Base-by-base conservation (phyloP, 768 basidiomycete genomes). In the Tulasnella sp. region DNA sequence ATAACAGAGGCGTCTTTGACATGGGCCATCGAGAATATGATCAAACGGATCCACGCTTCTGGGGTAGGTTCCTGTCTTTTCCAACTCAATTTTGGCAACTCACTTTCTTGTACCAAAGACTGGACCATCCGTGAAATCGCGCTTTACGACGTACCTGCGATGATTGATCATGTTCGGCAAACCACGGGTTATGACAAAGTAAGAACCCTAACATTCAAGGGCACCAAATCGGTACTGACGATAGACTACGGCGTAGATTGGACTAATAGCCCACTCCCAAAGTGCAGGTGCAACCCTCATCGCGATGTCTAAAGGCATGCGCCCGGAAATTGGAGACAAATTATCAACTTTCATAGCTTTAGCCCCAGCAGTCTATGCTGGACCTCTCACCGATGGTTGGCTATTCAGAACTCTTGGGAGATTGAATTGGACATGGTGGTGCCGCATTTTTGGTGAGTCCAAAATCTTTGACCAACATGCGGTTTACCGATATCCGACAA, bases 191-290 rank as follows among this genome's bases (percentile, higher is more conserved):
- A 70, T 56, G 66, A 68, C 44, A 71, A 72, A 64, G 62, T 64
- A 8, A 13, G 47, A 8, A 16, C 19, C n/a, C 31, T 5, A 27
- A 31, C 13, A 22, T 6, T 28, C 16, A 12, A 27, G 7, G 5
- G 32, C 12, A 58, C n/a, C 13, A 5, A 7, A 39, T 32, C 5
- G 8, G 37, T 27, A 3, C 19, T 16, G 20, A 35, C 35, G 9
- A 34, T 16, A 22, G 8, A 48, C 35, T 9, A 2, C 31, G 8
- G 15, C 16, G 7, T 56, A 70, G 67, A 66, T 72, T 48, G 71
- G 65, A 16, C 71, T 72, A 59, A 70, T 73, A 52, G 72, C 71
- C 22, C 72, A 73, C 54, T 72, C 72, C 15, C 72, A 73, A 60
- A 71, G 72, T 20, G 72, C 72, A 59, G 71, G 70, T 0, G 62